These are phyloP conservation scores for Dalbergia cultrata DNA, from an alignment of 306 rosid genomes.

Conservation along the genomic window DNA sequence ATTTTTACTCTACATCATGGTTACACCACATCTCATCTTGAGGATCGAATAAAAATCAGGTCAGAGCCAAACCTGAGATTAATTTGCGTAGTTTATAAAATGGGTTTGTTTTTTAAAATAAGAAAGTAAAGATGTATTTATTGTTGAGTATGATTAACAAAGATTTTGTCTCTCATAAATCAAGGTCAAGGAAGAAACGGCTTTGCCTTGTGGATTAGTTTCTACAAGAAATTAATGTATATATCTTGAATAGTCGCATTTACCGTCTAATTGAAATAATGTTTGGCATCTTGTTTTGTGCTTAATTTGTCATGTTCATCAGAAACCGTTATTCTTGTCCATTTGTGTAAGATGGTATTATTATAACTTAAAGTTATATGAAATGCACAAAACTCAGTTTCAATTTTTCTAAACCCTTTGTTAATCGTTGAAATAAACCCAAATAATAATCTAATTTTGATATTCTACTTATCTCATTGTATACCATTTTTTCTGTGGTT, in stretches of 20 bases:
- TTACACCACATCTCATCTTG: too few relatives aligned
- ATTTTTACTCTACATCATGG: too few relatives aligned
- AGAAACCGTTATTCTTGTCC: slow-evolving; percentile 3
- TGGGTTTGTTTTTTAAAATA: too few relatives aligned
- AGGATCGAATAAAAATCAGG: too few relatives aligned
- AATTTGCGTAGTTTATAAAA: too few relatives aligned
- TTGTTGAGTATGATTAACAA: too few relatives aligned
- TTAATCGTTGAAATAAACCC: neutral
- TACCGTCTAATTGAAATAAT: neutral
- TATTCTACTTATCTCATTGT: neutral
- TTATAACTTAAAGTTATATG: slow-evolving; percentile 9
- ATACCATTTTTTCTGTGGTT: too few relatives aligned
- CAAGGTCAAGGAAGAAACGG: neutral
- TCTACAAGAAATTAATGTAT: neutral
- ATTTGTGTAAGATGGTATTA: neutral
- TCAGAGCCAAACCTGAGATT: too few relatives aligned
- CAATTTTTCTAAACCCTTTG: slow-evolving; percentile 1
- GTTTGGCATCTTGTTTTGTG: neutral
- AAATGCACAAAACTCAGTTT: slow-evolving; percentile 4
- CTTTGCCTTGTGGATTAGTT: slow-evolving; percentile 6
- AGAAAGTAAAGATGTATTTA: too few relatives aligned
- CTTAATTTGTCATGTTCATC: slow-evolving; percentile 6
- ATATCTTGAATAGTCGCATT: neutral
- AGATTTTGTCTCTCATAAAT: too few relatives aligned
- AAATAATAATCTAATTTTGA: neutral